These are phyloP conservation scores for Triticum dicoccoides DNA, from an alignment of 176 grass and related monocot genomes.

Conservation along the genomic window DNA sequence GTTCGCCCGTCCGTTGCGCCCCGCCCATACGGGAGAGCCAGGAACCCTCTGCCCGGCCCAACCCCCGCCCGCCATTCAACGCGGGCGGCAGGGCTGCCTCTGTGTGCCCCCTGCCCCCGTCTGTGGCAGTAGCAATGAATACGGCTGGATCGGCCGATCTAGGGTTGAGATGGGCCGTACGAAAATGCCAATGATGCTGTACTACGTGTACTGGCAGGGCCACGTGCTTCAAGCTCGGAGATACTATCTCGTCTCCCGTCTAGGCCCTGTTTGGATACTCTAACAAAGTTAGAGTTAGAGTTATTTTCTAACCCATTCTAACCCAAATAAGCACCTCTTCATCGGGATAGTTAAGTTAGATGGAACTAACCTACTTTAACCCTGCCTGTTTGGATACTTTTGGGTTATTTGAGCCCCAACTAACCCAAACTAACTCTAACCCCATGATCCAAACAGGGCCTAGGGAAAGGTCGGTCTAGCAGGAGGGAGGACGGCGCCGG, in stretches of 20 bases:
- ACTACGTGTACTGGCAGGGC: neutral
- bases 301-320: too few relatives aligned
- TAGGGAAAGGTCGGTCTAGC: neutral
- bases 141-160: slow-evolving; percentile 2
- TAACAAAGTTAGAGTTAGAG: too few relatives aligned
- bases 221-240: slow-evolving; percentile 4
- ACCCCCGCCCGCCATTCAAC: slow-evolving; percentile 15
- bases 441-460: too few relatives aligned
- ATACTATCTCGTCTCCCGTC: neutral
- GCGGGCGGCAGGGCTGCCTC: neutral
- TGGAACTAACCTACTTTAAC: too few relatives aligned
- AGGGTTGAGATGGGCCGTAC: slow-evolving; percentile 28
- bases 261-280: neutral
- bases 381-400: too few relatives aligned
- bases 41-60: neutral
- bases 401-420: too few relatives aligned
- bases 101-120: neutral
- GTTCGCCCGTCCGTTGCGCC: neutral
- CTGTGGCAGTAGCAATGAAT: slow-evolving; percentile 7
- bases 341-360: too few relatives aligned
- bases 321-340: too few relatives aligned
- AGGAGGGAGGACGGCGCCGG: neutral
- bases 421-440: too few relatives aligned
- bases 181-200: neutral
- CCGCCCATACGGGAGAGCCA: slow-evolving; percentile 11